Percentiles rank a stretch among this genome's conserved stretches.
Conservation (phyloP, 2,329 filamentous ascomycete genomes). For the Fusarium longipes region DNA sequence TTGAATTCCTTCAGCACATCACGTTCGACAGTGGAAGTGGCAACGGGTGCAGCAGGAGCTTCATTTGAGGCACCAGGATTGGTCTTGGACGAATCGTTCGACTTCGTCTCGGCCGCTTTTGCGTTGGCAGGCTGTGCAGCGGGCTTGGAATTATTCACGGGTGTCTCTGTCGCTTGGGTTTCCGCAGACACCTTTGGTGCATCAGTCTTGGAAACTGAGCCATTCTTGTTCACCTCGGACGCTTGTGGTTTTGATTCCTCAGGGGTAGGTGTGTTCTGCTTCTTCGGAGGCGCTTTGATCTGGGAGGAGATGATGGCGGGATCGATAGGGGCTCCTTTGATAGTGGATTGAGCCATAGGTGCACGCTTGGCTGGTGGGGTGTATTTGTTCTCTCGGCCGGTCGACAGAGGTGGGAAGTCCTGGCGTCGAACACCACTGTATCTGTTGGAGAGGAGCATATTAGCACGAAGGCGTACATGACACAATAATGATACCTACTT, state of each 20-base stretch:
- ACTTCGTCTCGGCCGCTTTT: constrained; percentile 49
- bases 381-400: constrained; percentile 74
- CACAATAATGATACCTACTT: constrained; percentile 67
- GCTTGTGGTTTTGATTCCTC: constrained; percentile 45
- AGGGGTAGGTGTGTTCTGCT: constrained; percentile 42
- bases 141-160: constrained; percentile 48
- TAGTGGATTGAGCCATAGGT: constrained; percentile 77
- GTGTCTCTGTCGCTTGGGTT: constrained; percentile 43
- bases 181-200: constrained; percentile 43
- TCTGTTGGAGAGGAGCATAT: constrained; percentile 55
- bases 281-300: constrained; percentile 64
- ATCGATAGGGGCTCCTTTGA: constrained; percentile 82
- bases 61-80: constrained; percentile 55
- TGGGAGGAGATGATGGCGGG: constrained; percentile 93
- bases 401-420: constrained; percentile 74
- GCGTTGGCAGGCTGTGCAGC: constrained; percentile 51
- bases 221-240: constrained; percentile 49
- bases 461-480: constrained; percentile 19
- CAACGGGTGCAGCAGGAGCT: constrained; percentile 60
- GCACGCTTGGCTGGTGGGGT: constrained; percentile 89
- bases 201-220: constrained; percentile 45
- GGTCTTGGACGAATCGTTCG: constrained; percentile 42
- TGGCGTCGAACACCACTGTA: constrained; percentile 92
- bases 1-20: constrained; percentile 73
- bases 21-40: constrained; percentile 69